A percentile compares a stretch with the other conserved stretches of the same genome.
phyloP scores from a whole-genome alignment of 2,329 filamentous ascomycete species.

The Mycosphaerella sp. region DNA sequence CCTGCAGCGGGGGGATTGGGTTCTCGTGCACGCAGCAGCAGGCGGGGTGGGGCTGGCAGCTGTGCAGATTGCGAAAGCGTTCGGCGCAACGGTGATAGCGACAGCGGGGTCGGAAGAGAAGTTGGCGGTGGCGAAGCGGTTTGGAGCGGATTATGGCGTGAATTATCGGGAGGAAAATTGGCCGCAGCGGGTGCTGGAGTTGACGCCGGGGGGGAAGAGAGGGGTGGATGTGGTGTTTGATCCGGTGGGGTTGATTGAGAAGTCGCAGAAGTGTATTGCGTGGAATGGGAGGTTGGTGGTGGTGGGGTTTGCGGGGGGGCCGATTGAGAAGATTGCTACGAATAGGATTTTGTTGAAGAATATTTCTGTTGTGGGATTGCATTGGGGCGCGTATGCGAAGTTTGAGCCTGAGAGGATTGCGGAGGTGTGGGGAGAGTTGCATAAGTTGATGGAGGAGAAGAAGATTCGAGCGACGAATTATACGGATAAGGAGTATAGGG shows the following conservation, averaged over 20 bases:
- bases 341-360: conserved; percentile 94
- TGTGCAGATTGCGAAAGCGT: conserved; percentile 88
- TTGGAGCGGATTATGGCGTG: conserved; percentile 77
- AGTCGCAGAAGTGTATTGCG: conserved; percentile 81
- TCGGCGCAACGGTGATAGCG: conserved; percentile 86
- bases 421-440: conserved; percentile 75
- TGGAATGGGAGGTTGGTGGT: conserved; percentile 89
- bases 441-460: conserved; percentile 66
- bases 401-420: conserved; percentile 66
- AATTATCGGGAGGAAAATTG: conserved; percentile 64
- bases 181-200: too few species aligned
- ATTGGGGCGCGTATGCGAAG: conserved; percentile 80
- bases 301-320: conserved; percentile 80
- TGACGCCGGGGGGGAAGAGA: too few species aligned
- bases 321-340: conserved; percentile 85
- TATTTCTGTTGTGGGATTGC: conserved; percentile 78
- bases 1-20: conserved; percentile 72
- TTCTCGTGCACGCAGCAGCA: conserved; percentile 86
- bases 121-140: conserved; percentile 68
- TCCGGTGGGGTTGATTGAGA: conserved; percentile 82
- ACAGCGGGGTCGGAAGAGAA: conserved; percentile 79
- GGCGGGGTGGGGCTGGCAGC: conserved; percentile 88
- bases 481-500: conserved; percentile 72
- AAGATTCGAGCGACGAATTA: conserved; percentile 81
- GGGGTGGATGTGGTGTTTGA: conserved; percentile 94